Percentiles rank a stretch among this genome's conserved stretches.
Evolutionary conservation across 2,329 filamentous ascomycete species (phyloP).

Genomic region (Raffaelea arxii): DNA sequence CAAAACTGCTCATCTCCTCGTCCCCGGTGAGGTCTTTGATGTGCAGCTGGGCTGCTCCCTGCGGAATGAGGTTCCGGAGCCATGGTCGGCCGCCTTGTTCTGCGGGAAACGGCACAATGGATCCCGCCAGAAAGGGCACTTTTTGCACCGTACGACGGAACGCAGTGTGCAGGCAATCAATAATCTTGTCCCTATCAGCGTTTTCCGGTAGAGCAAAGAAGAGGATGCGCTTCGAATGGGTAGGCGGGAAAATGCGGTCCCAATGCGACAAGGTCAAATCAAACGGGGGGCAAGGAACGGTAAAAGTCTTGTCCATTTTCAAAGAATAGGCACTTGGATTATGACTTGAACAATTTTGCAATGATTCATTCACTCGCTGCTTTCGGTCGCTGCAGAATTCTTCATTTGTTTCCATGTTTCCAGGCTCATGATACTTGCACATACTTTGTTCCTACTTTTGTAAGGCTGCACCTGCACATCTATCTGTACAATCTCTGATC

Average conservation of each 20-base stretch:
- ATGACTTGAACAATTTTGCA: no score
- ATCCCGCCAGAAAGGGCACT: neutral
- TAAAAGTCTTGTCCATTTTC: neutral
- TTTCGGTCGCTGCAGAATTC: no score
- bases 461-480: no score
- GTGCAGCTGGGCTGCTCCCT: neutral
- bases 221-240: neutral
- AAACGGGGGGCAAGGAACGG: neutral
- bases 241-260: neutral
- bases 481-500: no score
- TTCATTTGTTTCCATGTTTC: no score
- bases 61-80: neutral
- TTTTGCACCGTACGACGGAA: neutral
- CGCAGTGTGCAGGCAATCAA: neutral
- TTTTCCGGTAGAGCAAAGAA: neutral
- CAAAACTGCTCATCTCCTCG: neutral
- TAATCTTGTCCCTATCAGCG: neutral
- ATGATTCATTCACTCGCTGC: no score
- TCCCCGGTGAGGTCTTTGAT: neutral
- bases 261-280: neutral
- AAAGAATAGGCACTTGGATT: no score
- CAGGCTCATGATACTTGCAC: no score
- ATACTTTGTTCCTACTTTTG: no score
- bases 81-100: neutral
- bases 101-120: neutral